Evolutionary conservation across 345 rosid species (phyloP), one percentile per base, ranked within the genome.

Genomic region (Aurinia saxatilis): DNA sequence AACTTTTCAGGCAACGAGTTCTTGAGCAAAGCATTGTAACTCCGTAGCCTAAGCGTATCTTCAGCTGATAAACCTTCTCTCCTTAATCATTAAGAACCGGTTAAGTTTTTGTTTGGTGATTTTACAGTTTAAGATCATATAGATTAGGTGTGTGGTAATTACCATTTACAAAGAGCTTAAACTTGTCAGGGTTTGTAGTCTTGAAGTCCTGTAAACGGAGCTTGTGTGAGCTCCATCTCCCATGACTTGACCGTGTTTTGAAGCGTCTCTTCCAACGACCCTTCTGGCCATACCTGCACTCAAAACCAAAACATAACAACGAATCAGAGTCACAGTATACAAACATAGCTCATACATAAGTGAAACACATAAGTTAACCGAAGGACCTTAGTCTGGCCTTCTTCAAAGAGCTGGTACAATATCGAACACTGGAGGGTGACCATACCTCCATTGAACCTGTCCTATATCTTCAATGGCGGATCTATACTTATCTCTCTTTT

Each of bases 151-250:
- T 21, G 54, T 54, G 18, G 33, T 5, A 25, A 9, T n/a, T 72
- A 87, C 96, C 96, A 68, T 91, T 88, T 25, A 88, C 96, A 37
- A 73, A 46, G 56, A 86, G 90, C 78, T 78, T 81, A 66, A 91
- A 88, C 46, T 79, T 86, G 0, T 82, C 83, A 3, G 87, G 91
- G 39, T 80, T 84, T 3, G 86, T 80, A 63, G 84, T 81, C 76
- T 80, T 84, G 73, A 88, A 77, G 65, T 84, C 96, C 42, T 78
- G 80, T 25, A 88, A 74, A 21, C 76, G 83, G 34, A 78, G 77
- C 70, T 91, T 86, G 70, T 86, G 91, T 10, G 91, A 88, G 57
- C 65, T 91, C 96, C 96, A 83, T 80, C 67, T 88, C 98, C 98
- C 96, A 86, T 58, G 90, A 71, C 75, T 88, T 86, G 16, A 91